phyloP scores from a whole-genome alignment of 2,329 filamentous ascomycete genomes.

The Hypoxylon sp. region DNA sequence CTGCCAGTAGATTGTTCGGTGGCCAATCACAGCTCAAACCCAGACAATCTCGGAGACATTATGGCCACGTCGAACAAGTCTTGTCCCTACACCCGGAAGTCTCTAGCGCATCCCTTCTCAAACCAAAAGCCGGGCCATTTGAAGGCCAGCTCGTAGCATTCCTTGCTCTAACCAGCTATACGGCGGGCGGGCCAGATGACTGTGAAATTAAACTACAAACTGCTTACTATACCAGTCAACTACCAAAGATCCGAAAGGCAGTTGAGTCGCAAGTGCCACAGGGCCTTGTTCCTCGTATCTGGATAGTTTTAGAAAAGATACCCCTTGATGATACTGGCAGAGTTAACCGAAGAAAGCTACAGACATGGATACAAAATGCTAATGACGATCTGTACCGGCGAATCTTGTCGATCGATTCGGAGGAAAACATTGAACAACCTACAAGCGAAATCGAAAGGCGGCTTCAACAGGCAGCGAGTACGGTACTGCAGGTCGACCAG shows the following conservation, averaged over 20 bases:
- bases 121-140: conserved; percentile 65
- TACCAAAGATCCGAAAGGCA: conserved; percentile 59
- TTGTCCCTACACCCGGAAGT: conserved; percentile 60
- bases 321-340: conserved; percentile 59
- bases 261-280: conserved; percentile 57
- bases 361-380: conserved; percentile 69
- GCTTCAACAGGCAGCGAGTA: conserved; percentile 59
- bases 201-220: conserved; percentile 59
- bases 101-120: conserved; percentile 60
- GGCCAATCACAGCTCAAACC: conserved; percentile 34
- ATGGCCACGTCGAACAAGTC: conserved; percentile 58
- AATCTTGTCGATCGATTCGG: conserved; percentile 61
- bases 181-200: conserved; percentile 51
- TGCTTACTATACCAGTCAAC: conserved; percentile 59
- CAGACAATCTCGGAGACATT: conserved; percentile 47
- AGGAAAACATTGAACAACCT: conserved; percentile 56
- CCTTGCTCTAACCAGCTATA: conserved; percentile 58
- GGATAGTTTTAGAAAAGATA: conserved; percentile 65
- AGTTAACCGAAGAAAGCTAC: conserved; percentile 62
- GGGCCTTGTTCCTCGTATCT: conserved; percentile 61
- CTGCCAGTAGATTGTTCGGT: conserved; percentile 28
- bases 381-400: conserved; percentile 63
- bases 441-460: conserved; percentile 58
- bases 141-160: conserved; percentile 66
- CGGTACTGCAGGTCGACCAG: conserved; percentile 57